phyloP scores from a whole-genome alignment of 768 basidiomycete species.

The Leccinum subgranulosum region DNA sequence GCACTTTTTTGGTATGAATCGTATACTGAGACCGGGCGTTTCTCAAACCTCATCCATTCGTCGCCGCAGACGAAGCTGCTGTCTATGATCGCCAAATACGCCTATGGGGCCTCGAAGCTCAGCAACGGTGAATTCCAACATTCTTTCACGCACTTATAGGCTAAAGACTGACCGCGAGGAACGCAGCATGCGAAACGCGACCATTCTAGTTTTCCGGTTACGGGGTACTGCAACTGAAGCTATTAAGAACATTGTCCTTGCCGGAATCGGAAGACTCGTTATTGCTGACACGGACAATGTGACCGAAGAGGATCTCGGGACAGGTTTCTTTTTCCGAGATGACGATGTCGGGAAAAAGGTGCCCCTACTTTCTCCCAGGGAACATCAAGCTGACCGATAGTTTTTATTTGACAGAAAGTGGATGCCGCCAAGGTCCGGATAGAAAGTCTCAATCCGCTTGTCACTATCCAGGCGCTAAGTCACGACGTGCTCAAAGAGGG shows the following conservation, averaged over 20 bases:
- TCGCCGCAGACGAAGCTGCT: conserved; percentile 57
- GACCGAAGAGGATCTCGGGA: conserved; percentile 80
- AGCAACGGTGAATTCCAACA: conserved; percentile 65
- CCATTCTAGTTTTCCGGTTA: conserved; percentile 77
- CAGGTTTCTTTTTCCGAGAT: conserved; percentile 92
- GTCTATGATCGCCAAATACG: conserved; percentile 97
- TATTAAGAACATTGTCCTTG: conserved; percentile 96
- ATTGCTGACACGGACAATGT: conserved; percentile 80
- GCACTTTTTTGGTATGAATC: not conserved
- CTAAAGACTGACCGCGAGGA: conserved; percentile 6
- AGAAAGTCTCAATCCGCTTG: conserved; percentile 89
- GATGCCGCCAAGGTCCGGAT: conserved; percentile 83
- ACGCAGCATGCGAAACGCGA: conserved; percentile 87
- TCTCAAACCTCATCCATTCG: not conserved
- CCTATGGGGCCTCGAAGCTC: conserved; percentile 97
- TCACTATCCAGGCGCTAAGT: conserved; percentile 69
- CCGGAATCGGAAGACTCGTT: conserved; percentile 89
- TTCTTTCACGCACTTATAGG: not conserved
- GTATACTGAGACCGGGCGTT: conserved; percentile 2
- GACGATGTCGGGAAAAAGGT: conserved; percentile 91
- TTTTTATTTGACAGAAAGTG: conserved; percentile 57
- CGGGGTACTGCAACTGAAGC: conserved; percentile 87
- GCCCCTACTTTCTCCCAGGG: conserved; percentile 32
- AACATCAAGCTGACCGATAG: conserved; percentile 35
- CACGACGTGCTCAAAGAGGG: conserved; percentile 45